Percentiles rank a stretch among this genome's conserved stretches.
phyloP scores from a whole-genome alignment of 495 filamentous ascomycete species.

The Trichoderma virens region DNA sequence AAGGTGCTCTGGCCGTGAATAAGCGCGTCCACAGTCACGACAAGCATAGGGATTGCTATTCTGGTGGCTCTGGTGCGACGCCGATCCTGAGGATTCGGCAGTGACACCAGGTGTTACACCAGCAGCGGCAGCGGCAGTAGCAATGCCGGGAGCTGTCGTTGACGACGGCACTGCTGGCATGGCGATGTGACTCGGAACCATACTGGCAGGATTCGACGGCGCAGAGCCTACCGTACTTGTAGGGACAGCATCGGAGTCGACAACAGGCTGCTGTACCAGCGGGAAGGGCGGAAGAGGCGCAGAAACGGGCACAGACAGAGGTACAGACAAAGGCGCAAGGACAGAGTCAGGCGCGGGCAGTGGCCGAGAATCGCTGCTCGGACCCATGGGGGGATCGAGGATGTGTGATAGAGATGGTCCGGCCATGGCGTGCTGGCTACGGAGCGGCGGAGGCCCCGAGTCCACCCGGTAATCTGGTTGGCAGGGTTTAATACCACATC shows the following conservation, averaged over 20 bases:
- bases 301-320: neutral
- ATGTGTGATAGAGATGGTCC: constrained; percentile 4
- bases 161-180: neutral
- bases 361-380: neutral
- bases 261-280: neutral
- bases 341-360: neutral
- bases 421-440: constrained; percentile 7
- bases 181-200: neutral
- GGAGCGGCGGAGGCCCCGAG: constrained; percentile 2
- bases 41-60: constrained; percentile 43
- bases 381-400: constrained; percentile 8
- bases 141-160: neutral
- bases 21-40: constrained; percentile 44
- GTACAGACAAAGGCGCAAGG: neutral
- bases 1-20: constrained; percentile 49
- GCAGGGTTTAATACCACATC: neutral
- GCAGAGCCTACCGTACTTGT: neutral
- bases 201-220: neutral
- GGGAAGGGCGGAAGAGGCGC: neutral
- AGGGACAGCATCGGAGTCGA: neutral
- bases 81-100: neutral
- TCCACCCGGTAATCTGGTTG: neutral
- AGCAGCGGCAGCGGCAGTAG: neutral
- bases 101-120: neutral
- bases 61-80: constrained; percentile 17